Base-by-base conservation (phyloP, 148 eudicot species). In the Rhododendron simsii region DNA sequence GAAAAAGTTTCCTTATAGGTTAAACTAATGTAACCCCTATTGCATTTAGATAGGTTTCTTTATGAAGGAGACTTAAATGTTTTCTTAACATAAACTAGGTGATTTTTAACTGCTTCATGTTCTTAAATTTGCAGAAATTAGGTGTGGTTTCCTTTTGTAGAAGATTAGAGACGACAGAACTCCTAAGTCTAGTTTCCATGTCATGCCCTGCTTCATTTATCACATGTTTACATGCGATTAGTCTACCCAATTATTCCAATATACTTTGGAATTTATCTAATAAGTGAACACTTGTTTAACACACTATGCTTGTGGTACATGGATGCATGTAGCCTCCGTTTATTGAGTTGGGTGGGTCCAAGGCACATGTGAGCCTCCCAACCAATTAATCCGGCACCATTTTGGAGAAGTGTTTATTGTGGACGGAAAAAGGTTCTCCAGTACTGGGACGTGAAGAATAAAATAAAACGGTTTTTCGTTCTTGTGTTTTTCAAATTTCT, bases 51-150 rank as follows among this genome's bases (percentile, higher is more conserved):
- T 75, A 0, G 9, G 47, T 37, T 75, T 74, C 45, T 12, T 73
- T 75, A 77, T 37, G 28, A 41, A 2, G 9, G 30, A 44, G 44
- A 44, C n/a, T 77, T 77, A 7, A 77, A 41, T 41, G 35, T 47
- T n/a, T 78, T 78, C 6, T 30, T 28, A 35, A 81, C 48, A n/a
- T 63, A 63, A 82, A 41, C 33, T 41, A 41, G 84, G 35, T 51
- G 23, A 35, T 37, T 81, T 55, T 80, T 41, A 83, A 44, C 44
- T 44, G 15, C 37, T 21, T 41, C 47, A 41, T 41, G 15, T 18
- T 80, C 39, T 83, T 69, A 44, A 69, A 84, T 26, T 47, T 71
- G 77, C 23, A 44, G 85, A 83, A 63, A 21, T 7, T 65, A 67
- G 28, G 18, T 11, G 15, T 48, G 57, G 39, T 44, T 67, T 65